Evolutionary conservation across 2,329 filamentous ascomycete genomes (phyloP), one percentile per base, ranked within the genome.

Genomic region (Cladosporium sp.): DNA sequence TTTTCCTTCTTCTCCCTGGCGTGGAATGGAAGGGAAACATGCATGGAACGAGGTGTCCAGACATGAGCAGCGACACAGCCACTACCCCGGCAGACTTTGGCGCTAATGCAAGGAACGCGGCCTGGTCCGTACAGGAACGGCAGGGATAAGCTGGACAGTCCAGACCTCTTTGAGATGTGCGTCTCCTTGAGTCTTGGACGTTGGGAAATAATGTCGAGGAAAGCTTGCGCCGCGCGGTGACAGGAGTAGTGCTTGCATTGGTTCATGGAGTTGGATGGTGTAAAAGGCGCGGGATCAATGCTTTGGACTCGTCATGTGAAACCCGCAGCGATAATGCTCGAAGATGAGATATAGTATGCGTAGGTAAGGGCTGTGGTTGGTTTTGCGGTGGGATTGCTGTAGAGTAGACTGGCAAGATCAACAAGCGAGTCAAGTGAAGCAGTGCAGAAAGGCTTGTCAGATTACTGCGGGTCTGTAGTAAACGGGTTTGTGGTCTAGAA

Each of bases 31-130:
- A 29, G 35, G 20, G 9, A 27, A n/a, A 32, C 15, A 46, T 25
- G 32, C 42, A 36, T 36, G 19, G 42, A 38, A 32, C 30, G n/a
- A 36, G 42, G n/a, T n/a, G n/a, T 38, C 32, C 20, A 11, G 32
- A 38, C 32, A 20, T 22, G 15, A 16, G 32, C 13, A 27, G 27
- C 41, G 22, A 16, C n/a, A 3, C 16, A 18, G 33, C 22, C 32
- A 32, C 22, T 27, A 27, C 22, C 22, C 22, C 22, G 22, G 22
- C 22, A 27, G 22, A 9, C 22, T 18, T 27, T 38, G 18, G 12
- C 36, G 36, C 45, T 48, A 48, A 39, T 40, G 45, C 45, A 48
- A 48, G 45, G 45, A 40, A 48, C 45, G 12, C 45, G 45, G 45
- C 32, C 29, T 35, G 20, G 36, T 25, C 45, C 45, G 45, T 7